Base-by-base conservation (phyloP, 139 green algal species). In the Tetradesmus lagerheimii region DNA sequence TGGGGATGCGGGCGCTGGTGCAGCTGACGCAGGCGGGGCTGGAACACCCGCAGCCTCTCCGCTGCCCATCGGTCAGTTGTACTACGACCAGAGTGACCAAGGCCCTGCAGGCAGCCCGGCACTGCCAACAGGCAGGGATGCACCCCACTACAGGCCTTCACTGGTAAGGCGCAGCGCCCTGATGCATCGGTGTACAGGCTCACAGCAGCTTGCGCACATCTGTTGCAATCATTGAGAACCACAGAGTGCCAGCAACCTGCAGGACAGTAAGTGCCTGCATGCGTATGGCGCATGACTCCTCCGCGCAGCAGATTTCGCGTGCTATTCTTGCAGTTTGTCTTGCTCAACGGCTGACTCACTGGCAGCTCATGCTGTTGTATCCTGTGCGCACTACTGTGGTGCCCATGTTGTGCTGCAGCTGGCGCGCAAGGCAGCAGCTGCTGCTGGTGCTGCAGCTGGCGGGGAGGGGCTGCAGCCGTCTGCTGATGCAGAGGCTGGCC, bases 141-240 rank as follows among this genome's bases (percentile, higher is more conserved):
- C 80, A n/a, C 88, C 88, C 6, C 31, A 20, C 6, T 91, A 91
- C 41, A 64, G 88, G 18, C 88, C 88, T 4, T 91, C 88, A 23
- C 80, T 91, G 80, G 88, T 91, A 34, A 83, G 80, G 34, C 8
- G 11, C 80, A 53, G 41, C 79, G n/a, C n/a, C n/a, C 16, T 45
- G 71, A 4, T n/a, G 66, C 66, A 76, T 6, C 29, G 34, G 66
- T 37, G 11, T 34, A 11, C 18, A 62, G 27, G 66, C 14, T 76
- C 20, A 34, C 62, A 76, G 66, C 66, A 76, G 31, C 29, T 23
- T 79, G 71, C 2, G 71, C 71, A 79, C 71, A 31, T 6, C 9
- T 71, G 57, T 64, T 20, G 50, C 50, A 25, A 11, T 2, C 50
- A 25, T 25, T 11, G 15, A 27, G 50, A 11, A 64, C 50, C 25